These are phyloP conservation scores for Fragaria iinumae DNA, from an alignment of 306 rosid species.

Conservation along the genomic window DNA sequence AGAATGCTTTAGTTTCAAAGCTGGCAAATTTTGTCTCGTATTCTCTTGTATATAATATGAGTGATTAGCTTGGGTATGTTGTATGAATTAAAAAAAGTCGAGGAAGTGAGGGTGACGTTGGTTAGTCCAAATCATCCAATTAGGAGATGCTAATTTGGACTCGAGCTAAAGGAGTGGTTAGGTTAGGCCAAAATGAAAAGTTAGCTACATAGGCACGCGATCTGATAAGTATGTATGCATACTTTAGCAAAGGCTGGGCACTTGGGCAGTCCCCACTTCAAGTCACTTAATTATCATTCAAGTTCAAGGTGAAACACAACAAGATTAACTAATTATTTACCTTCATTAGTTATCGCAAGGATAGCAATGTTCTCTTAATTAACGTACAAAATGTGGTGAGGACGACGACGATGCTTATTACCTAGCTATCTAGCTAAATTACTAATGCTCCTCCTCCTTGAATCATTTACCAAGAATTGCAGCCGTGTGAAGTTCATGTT, in stretches of 20 bases:
- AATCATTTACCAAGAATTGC: not conserved
- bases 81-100: no score
- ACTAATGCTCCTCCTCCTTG: not conserved
- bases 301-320: not conserved
- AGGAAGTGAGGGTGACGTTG: not conserved
- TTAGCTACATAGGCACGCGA: not conserved
- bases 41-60: no score
- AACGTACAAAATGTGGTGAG: not conserved
- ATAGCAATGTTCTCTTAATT: no score
- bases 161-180: not conserved
- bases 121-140: not conserved
- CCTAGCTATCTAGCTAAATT: not conserved
- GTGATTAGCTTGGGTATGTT: no score
- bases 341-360: not conserved
- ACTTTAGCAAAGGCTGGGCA: not conserved
- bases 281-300: not conserved
- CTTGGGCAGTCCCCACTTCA: not conserved
- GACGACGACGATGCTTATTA: not conserved
- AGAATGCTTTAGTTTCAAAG: not conserved
- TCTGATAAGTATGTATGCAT: not conserved
- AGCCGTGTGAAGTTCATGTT: not conserved
- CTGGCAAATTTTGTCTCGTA: not conserved
- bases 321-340: not conserved
- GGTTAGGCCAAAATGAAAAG: not conserved
- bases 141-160: not conserved